These are phyloP conservation scores for Fremontodendron californicum DNA, from an alignment of 345 rosid species.

Conservation along the genomic window DNA sequence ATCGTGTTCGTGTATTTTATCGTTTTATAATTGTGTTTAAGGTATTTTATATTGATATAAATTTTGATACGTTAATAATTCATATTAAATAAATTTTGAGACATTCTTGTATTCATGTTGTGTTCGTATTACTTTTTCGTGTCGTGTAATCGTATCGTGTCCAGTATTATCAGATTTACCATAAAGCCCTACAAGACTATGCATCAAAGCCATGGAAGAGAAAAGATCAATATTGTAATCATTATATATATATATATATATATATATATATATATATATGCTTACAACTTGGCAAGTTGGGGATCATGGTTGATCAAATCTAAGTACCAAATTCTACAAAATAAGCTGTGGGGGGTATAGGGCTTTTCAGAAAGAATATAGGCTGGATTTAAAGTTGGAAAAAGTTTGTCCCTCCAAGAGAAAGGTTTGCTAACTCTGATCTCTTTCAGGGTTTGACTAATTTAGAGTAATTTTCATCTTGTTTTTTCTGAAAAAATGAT, in stretches of 20 bases:
- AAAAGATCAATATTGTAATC: background rate
- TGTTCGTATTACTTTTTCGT: no score
- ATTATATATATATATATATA: no score
- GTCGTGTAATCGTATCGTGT: no score
- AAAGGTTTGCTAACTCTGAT: background rate
- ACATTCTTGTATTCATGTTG: no score
- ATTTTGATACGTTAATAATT: no score
- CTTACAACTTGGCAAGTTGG: slow-evolving; percentile 15
- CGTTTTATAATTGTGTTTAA: no score
- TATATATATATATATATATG: background rate
- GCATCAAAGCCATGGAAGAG: slow-evolving; percentile 19
- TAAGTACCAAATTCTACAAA: background rate
- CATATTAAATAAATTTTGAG: no score
- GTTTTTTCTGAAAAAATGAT: no score
- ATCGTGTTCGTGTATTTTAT: no score
- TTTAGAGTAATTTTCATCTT: no score
- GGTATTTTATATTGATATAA: no score
- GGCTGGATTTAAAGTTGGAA: slow-evolving; percentile 6
- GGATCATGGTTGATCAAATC: background rate
- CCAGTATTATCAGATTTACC: no score
- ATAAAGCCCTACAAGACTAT: slow-evolving; percentile 20
- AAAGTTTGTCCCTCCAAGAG: background rate
- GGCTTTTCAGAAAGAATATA: background rate
- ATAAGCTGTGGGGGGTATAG: background rate
- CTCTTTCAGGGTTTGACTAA: slow-evolving; percentile 8